phyloP scores from a whole-genome alignment of 1,139 yeast genomes.

The Arxiozyma telluris region DNA sequence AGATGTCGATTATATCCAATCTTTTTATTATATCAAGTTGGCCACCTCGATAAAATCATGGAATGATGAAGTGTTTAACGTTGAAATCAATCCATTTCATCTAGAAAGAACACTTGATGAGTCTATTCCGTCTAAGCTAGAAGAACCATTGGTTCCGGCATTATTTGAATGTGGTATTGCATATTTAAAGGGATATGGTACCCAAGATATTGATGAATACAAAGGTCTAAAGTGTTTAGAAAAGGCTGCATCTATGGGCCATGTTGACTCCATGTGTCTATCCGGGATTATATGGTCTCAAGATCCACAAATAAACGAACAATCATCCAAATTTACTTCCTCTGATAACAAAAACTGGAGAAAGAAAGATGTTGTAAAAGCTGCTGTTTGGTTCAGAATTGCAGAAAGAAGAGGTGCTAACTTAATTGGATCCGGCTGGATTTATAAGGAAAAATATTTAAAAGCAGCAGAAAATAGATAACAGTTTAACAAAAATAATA shows the following conservation, averaged over 20 bases:
- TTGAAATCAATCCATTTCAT: conserved; percentile 30
- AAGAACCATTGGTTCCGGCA: conserved; percentile 35
- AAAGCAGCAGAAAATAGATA: conserved; percentile 9
- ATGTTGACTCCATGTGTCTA: conserved; percentile 58
- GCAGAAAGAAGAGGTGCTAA: conserved; percentile 59
- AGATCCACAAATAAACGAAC: conserved; percentile 32
- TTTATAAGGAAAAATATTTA: conserved; percentile 62
- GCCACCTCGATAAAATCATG: conserved; percentile 35
- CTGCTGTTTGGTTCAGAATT: conserved; percentile 64
- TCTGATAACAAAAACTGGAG: conserved; percentile 26
- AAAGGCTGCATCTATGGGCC: conserved; percentile 62
- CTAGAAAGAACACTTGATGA: conserved; percentile 14
- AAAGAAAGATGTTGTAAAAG: conserved; percentile 52
- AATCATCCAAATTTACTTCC: conserved; percentile 15
- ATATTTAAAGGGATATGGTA: conserved; percentile 54
- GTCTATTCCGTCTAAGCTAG: conserved; percentile 21
- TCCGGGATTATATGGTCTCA: conserved; percentile 64
- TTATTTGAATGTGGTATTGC: conserved; percentile 55
- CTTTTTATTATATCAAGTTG: conserved; percentile 53
- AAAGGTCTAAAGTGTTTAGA: conserved; percentile 54
- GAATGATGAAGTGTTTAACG: conserved; percentile 20
- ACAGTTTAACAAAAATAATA: neutral
- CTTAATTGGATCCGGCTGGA: conserved; percentile 69
- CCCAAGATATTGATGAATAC: conserved; percentile 41
- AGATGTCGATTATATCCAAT: conserved; percentile 45